Evolutionary conservation across 805 yeast genomes (phyloP).

Genomic region (Debaryomyces prosopidis): DNA sequence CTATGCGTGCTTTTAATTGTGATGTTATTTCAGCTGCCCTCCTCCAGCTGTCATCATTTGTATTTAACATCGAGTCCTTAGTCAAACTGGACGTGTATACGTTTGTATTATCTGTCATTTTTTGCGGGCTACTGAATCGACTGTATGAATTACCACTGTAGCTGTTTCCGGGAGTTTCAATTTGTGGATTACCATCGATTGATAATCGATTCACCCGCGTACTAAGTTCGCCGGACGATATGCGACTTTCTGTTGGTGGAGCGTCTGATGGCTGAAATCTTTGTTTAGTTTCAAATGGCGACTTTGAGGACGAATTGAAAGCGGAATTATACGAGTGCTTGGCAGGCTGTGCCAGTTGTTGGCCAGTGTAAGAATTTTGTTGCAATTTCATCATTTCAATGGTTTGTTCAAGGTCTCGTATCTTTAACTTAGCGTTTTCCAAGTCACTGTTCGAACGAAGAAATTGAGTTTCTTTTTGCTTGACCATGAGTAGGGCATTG

Average conservation of each 20-base stretch:
- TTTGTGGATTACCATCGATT: constrained; percentile 26
- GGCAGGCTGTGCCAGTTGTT: constrained; percentile 5
- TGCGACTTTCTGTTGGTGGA: constrained; percentile 1
- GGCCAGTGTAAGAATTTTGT: constrained; percentile 14
- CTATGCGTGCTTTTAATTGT: constrained; percentile 82
- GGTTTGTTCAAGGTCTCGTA: constrained; percentile 53
- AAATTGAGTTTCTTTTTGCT: constrained; percentile 71
- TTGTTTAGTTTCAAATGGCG: neutral
- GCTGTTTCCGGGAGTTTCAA: constrained; percentile 4
- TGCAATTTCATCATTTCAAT: constrained; percentile 29
- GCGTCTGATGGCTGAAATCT: neutral
- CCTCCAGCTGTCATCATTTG: constrained; percentile 74
- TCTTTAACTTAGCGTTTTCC: constrained; percentile 54
- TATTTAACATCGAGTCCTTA: constrained; percentile 28
- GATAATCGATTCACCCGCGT: constrained; percentile 42
- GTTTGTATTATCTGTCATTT: constrained; percentile 13
- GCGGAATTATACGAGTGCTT: neutral
- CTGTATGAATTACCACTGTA: neutral
- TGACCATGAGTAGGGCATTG: constrained; percentile 48
- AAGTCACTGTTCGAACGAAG: constrained; percentile 60
- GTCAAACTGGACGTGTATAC: constrained; percentile 6
- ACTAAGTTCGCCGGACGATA: constrained; percentile 38
- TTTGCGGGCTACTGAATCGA: constrained; percentile 18
- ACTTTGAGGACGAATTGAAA: neutral
- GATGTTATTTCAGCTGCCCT: constrained; percentile 89